Evolutionary conservation across 345 rosid species (phyloP).

Genomic region (Moringa oleifera): DNA sequence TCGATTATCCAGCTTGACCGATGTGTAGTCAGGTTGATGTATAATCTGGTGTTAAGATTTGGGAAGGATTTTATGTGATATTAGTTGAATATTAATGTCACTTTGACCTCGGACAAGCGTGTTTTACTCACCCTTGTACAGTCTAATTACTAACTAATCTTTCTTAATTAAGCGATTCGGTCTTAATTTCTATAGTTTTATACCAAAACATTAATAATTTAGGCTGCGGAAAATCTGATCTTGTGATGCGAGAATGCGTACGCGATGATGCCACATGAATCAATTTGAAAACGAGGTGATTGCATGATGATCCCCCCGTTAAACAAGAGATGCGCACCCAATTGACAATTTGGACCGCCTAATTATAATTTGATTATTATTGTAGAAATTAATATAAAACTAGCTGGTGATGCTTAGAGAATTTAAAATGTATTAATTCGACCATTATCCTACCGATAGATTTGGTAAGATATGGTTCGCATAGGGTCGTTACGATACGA

Average conservation of each 20-base stretch:
- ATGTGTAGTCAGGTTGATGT: too few species aligned
- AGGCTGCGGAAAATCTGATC: slow-evolving; percentile 9
- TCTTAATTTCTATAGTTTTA: too few species aligned
- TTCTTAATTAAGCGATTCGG: too few species aligned
- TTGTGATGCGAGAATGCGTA: slow-evolving; percentile 6
- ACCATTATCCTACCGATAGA: slow-evolving; percentile 10
- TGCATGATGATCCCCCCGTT: neutral
- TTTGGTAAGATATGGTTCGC: slow-evolving; percentile 13
- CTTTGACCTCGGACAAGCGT: slow-evolving; percentile 3
- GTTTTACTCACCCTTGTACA: too few species aligned
- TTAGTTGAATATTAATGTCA: slow-evolving; percentile 15
- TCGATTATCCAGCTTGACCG: too few species aligned
- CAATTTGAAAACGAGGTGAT: slow-evolving; percentile 20
- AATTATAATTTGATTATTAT: too few species aligned
- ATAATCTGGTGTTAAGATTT: neutral
- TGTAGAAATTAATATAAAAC: too few species aligned
- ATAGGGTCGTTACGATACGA: slow-evolving; percentile 9
- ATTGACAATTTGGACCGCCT: too few species aligned
- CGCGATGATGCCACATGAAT: slow-evolving; percentile 6
- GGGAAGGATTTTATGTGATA: slow-evolving; percentile 3
- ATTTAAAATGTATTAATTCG: slow-evolving; percentile 5
- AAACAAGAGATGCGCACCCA: too few species aligned
- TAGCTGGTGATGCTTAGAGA: slow-evolving; percentile 3
- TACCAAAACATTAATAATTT: too few species aligned
- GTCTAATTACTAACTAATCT: too few species aligned